These are phyloP conservation scores for Phlebopus sp. DNA, from an alignment of 1,284 basidiomycete species.

Conservation along the genomic window DNA sequence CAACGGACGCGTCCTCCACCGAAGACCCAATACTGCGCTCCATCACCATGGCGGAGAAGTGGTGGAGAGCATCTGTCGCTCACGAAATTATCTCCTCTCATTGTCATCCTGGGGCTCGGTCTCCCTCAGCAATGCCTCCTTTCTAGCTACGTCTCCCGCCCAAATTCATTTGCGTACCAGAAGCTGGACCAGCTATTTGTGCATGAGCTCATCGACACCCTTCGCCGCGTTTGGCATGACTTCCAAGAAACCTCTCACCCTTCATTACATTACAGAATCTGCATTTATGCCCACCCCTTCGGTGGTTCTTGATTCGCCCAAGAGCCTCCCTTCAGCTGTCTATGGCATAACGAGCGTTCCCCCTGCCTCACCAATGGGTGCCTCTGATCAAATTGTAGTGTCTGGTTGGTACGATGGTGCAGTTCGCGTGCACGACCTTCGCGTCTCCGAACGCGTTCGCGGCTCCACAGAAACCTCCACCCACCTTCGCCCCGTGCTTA, in stretches of 20 bases:
- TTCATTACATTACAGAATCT: constrained; percentile 51
- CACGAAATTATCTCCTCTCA: constrained; percentile 46
- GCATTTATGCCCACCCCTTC: constrained; percentile 45
- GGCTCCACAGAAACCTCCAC: constrained; percentile 15
- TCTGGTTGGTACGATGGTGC: constrained; percentile 78
- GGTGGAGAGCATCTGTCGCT: constrained; percentile 53
- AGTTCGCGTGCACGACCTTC: constrained; percentile 70
- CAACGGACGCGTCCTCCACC: constrained; percentile 12
- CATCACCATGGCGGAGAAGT: constrained; percentile 42
- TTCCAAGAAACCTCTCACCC: constrained; percentile 51
- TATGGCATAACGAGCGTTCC: constrained; percentile 66
- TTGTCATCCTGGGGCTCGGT: constrained; percentile 56
- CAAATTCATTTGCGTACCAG: constrained; percentile 46
- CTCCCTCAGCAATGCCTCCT: constrained; percentile 36
- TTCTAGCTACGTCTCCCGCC: constrained; percentile 25
- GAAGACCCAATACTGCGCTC: constrained; percentile 20
- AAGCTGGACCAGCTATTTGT: constrained; percentile 62
- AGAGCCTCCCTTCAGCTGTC: constrained; percentile 51
- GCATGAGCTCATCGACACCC: constrained; percentile 45
- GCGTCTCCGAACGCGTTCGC: constrained; percentile 36
- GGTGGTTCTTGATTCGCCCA: constrained; percentile 42
- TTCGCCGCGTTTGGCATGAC: constrained; percentile 68
- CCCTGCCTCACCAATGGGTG: constrained; percentile 57
- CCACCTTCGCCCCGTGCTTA: constrained; percentile 52
- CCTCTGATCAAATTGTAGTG: constrained; percentile 67